Evolutionary conservation across 1,284 basidiomycete species (phyloP).

Genomic region (Amylostereum areolatum): DNA sequence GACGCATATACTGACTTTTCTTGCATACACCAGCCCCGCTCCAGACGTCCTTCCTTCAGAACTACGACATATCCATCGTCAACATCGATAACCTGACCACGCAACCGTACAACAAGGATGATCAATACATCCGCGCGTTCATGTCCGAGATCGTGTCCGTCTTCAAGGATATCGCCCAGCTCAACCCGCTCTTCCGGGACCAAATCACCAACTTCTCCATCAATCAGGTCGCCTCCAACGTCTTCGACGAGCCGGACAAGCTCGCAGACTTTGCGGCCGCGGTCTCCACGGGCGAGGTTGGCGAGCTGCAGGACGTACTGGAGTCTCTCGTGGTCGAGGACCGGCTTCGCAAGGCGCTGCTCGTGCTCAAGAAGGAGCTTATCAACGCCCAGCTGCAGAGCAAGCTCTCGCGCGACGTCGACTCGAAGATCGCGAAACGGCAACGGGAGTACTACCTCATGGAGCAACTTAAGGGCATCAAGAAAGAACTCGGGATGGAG

Average conservation of each 20-base stretch:
- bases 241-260: slow-evolving; percentile 98
- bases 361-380: slow-evolving; percentile 96
- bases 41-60: slow-evolving; percentile 89
- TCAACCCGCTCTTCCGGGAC: slow-evolving; percentile 97
- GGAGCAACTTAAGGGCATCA: slow-evolving; percentile 99
- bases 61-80: slow-evolving; percentile 86
- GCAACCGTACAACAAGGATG: slow-evolving; percentile 86
- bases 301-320: slow-evolving; percentile 91
- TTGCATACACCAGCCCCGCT: slow-evolving; percentile 39
- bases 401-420: slow-evolving; percentile 93
- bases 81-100: slow-evolving; percentile 83
- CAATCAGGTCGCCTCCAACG: slow-evolving; percentile 92
- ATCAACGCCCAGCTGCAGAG: slow-evolving; percentile 96
- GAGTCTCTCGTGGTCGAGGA: slow-evolving; percentile 87
- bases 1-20: background rate
- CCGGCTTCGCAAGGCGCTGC: slow-evolving; percentile 82
- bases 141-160: slow-evolving; percentile 96
- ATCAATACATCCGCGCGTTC: slow-evolving; percentile 92
- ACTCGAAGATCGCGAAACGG: slow-evolving; percentile 94
- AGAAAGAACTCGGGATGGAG: slow-evolving; percentile 98
- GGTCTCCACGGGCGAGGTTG: slow-evolving; percentile 86
- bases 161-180: slow-evolving; percentile 97
- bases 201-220: slow-evolving; percentile 97
- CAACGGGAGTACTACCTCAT: slow-evolving; percentile 97
- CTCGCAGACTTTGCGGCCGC: slow-evolving; percentile 98